Percentiles rank a stretch among this genome's conserved stretches.
Evolutionary conservation across 805 yeast species (phyloP).

Genomic region (Zygosaccharomyces bisporus): DNA sequence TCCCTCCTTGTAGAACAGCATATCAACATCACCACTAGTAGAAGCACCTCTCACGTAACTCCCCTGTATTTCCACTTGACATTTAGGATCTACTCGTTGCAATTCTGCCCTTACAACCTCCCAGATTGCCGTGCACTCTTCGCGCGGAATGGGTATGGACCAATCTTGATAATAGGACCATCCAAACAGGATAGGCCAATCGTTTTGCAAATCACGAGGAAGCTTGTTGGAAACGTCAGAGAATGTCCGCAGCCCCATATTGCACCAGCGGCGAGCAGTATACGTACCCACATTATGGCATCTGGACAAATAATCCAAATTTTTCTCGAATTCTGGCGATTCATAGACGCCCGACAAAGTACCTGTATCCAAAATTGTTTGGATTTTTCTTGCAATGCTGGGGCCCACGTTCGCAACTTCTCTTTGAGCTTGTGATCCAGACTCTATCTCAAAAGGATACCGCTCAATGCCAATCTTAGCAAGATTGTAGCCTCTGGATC

Average conservation of each 20-base stretch:
- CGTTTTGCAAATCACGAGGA: conserved; percentile 18
- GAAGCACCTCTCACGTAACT: conserved; percentile 29
- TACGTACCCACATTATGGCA: conserved; percentile 33
- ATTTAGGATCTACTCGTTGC: conserved; percentile 17
- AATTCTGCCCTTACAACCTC: conserved; percentile 19
- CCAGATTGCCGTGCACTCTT: conserved; percentile 27
- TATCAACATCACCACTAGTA: conserved; percentile 33
- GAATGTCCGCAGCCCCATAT: conserved; percentile 20
- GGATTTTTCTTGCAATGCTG: conserved; percentile 33
- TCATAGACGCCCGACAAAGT: conserved; percentile 24
- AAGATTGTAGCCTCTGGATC: conserved; percentile 30
- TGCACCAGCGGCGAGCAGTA: conserved; percentile 28
- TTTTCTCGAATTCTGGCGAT: conserved; percentile 15
- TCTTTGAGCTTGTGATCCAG: conserved; percentile 28
- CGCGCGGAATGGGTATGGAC: conserved; percentile 24
- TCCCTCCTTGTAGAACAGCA: conserved; percentile 27
- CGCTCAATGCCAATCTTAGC: conserved; percentile 26
- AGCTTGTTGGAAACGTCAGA: conserved; percentile 19
- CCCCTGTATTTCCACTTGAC: conserved; percentile 30
- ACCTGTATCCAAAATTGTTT: conserved; percentile 25
- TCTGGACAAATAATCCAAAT: conserved; percentile 25
- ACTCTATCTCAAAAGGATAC: conserved; percentile 20
- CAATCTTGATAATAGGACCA: conserved; percentile 36
- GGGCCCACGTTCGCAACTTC: conserved; percentile 26
- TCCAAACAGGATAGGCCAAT: conserved; percentile 34